Conservation (phyloP, 805 yeast species). For the Candida succiphila region DNA sequence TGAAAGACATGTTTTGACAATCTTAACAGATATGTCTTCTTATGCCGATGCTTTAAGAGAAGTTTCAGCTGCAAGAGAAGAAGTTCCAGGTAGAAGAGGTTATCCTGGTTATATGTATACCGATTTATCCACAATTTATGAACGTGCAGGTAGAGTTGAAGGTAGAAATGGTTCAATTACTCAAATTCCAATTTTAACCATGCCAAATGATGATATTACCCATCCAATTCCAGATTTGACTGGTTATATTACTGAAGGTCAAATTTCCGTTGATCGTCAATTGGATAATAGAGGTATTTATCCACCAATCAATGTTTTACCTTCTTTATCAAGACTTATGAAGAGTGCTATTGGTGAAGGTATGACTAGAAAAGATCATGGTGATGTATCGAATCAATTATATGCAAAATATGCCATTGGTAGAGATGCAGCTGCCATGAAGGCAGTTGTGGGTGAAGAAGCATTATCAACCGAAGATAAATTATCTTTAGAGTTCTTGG, state of each 20-base stretch:
- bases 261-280: constrained; percentile 95
- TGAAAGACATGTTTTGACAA: constrained; percentile 96
- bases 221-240: constrained; percentile 99
- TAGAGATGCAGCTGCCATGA: constrained; percentile 99
- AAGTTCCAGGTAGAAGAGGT: constrained; percentile 99
- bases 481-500: constrained; percentile 92
- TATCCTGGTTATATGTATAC: constrained; percentile 99
- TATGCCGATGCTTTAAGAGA: constrained; percentile 99
- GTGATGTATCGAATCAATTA: constrained; percentile 97
- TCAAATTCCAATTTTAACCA: constrained; percentile 95
- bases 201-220: constrained; percentile 99
- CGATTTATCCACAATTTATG: constrained; percentile 97
- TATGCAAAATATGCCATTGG: constrained; percentile 99
- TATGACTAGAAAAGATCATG: constrained; percentile 99
- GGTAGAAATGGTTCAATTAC: constrained; percentile 99
- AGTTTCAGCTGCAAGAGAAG: constrained; percentile 99
- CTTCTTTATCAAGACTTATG: constrained; percentile 96
- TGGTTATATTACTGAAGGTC: constrained; percentile 99
- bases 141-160: constrained; percentile 99
- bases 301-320: constrained; percentile 98
- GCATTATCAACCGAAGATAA: constrained; percentile 97
- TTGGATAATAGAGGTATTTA: constrained; percentile 93
- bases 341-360: constrained; percentile 99
- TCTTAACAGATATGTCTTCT: constrained; percentile 99
- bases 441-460: constrained; percentile 99